Evolutionary conservation across 768 basidiomycete genomes (phyloP).

Genomic region (Amyloporia xantha): DNA sequence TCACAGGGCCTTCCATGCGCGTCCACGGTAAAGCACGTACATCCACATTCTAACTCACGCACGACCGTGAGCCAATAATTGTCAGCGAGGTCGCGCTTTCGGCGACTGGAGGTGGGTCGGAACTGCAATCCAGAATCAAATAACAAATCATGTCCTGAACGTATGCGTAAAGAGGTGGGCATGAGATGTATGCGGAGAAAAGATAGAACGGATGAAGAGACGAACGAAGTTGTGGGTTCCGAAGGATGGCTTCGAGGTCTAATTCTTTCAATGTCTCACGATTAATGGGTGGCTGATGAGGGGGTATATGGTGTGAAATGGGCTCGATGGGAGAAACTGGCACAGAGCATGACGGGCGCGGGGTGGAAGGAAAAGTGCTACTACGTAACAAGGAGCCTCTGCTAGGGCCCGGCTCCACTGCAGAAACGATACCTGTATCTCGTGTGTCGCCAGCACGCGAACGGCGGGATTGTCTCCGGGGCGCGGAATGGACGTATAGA

Average conservation of each 20-base stretch:
- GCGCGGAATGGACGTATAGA: conserved; percentile 7
- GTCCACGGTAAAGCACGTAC: conserved; percentile 80
- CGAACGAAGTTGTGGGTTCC: conserved; percentile 88
- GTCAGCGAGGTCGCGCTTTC: conserved; percentile 66
- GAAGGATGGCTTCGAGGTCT: conserved; percentile 78
- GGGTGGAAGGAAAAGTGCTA: conserved; percentile 12
- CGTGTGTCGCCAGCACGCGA: conserved; percentile 24
- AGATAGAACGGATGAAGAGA: conserved; percentile 20
- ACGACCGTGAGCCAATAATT: conserved; percentile 82
- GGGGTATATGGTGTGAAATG: conserved; percentile 52
- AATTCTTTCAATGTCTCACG: conserved; percentile 78
- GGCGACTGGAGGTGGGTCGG: conserved; percentile 65
- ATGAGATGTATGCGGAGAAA: conserved; percentile 8
- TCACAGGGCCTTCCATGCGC: conserved; percentile 38
- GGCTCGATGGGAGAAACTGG: conserved; percentile 35
- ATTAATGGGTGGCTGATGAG: conserved; percentile 72
- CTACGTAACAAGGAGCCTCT: conserved; percentile 15
- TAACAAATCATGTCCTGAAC: conserved; percentile 77
- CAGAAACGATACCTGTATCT: conserved; percentile 24
- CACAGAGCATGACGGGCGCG: conserved; percentile 20
- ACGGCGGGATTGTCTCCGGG: conserved; percentile 25
- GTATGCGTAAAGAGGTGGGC: conserved; percentile 9
- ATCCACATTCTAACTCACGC: conserved; percentile 72
- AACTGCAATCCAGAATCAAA: conserved; percentile 85
- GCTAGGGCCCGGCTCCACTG: conserved; percentile 21